Conservation (phyloP, 2,329 filamentous ascomycete genomes). For the Thielaviopsis populi region DNA sequence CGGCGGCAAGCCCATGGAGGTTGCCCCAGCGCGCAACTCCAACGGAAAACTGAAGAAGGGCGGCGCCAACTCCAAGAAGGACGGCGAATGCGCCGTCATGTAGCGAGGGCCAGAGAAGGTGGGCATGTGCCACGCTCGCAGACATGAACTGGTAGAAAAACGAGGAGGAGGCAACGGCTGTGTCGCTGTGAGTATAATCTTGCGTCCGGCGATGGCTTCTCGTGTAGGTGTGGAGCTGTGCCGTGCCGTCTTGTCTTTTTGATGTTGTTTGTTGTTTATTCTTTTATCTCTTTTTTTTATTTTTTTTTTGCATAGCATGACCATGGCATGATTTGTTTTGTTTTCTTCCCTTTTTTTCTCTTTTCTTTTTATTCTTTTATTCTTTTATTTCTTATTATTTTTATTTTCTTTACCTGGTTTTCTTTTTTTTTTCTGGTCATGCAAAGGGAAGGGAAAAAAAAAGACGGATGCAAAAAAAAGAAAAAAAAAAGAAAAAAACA, state of each 20-base stretch:
- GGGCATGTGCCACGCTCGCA: not conserved
- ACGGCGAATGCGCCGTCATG: slow-evolving; percentile 40
- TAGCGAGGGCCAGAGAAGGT: slow-evolving; percentile 23
- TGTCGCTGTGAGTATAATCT: too few species aligned
- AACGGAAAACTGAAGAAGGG: slow-evolving; percentile 37
- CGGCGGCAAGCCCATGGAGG: slow-evolving; percentile 41
- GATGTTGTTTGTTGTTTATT: not conserved
- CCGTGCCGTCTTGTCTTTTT: not conserved
- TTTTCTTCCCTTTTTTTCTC: not conserved
- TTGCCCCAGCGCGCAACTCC: slow-evolving; percentile 31
- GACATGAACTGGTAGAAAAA: not conserved
- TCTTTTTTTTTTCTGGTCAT: not conserved
- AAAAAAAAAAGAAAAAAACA: too few species aligned
- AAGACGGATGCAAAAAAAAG: too few species aligned
- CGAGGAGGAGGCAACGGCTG: not conserved
- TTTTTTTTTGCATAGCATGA: slow-evolving; percentile 2
- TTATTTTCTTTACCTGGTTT: not conserved
- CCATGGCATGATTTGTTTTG: not conserved
- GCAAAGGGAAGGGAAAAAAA: not conserved
- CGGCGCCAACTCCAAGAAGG: slow-evolving; percentile 22
- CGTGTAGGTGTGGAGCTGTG: not conserved
- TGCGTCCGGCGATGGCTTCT: too few species aligned
- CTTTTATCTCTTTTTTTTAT: not conserved
- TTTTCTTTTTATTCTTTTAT: not conserved
- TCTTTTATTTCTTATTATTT: not conserved